phyloP scores from a whole-genome alignment of 176 grass and related monocot species.

The Raddia guianensis region DNA sequence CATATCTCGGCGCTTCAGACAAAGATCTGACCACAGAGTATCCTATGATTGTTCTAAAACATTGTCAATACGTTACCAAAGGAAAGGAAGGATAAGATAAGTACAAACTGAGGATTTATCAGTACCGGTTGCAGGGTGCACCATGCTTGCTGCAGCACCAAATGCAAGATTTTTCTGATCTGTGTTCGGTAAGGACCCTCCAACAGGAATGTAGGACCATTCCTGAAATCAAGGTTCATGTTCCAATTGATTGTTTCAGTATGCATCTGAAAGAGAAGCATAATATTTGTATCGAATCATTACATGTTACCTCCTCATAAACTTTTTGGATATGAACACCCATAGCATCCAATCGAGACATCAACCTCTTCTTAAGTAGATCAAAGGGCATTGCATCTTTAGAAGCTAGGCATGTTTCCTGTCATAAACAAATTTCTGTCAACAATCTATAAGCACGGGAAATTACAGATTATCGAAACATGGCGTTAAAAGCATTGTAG shows the following conservation, averaged over 20 bases:
- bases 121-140: conserved; percentile 95
- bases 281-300: conserved; percentile 21
- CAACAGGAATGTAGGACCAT: conserved; percentile 99
- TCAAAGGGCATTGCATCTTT: conserved; percentile 98
- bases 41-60: conserved; percentile 57
- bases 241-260: conserved; percentile 26
- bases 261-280: conserved; percentile 14
- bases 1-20: conserved; percentile 94
- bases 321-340: conserved; percentile 79
- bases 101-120: conserved; percentile 6
- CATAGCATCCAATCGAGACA: conserved; percentile 84
- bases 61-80: conserved; percentile 10
- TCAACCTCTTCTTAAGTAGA: conserved; percentile 89
- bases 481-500: not conserved
- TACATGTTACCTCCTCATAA: conserved; percentile 73
- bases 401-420: conserved; percentile 99
- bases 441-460: conserved; percentile 12
- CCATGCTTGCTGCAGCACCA: conserved; percentile 99
- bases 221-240: conserved; percentile 55
- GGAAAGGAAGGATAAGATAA: not conserved
- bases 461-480: not conserved
- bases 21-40: conserved; percentile 98
- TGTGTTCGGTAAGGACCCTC: conserved; percentile 93
- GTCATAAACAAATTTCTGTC: conserved; percentile 30
- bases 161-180: conserved; percentile 98